These are phyloP conservation scores for Aspergillus persii DNA, from an alignment of 2,329 filamentous ascomycete genomes.

Conservation along the genomic window DNA sequence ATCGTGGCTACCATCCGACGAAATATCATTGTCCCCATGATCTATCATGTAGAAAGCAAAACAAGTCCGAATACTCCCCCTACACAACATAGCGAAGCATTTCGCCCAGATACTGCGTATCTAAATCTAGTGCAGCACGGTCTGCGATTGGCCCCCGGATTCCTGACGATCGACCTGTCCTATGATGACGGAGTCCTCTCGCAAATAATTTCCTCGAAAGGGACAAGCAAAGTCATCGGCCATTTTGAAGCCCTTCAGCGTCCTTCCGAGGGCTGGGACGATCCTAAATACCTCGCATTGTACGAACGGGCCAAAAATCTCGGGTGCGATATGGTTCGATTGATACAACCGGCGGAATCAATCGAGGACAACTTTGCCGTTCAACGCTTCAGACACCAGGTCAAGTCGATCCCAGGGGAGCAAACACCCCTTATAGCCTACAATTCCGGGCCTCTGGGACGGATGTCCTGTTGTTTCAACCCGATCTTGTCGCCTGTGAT, in stretches of 20 bases:
- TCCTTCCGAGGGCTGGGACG: conserved; percentile 54
- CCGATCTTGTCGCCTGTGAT: conserved; percentile 61
- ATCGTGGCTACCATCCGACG: conserved; percentile 61
- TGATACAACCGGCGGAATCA: conserved; percentile 57
- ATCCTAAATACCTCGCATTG: conserved; percentile 53
- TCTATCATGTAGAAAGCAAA: conserved; percentile 50
- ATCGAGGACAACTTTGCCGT: conserved; percentile 65
- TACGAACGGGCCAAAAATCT: conserved; percentile 59
- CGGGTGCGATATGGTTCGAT: conserved; percentile 62
- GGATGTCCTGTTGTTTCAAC: conserved; percentile 66
- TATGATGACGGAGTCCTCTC: conserved; percentile 53
- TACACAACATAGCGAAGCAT: conserved; percentile 25
- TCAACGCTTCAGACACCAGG: conserved; percentile 53
- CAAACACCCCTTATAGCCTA: conserved; percentile 60
- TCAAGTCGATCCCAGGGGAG: conserved; percentile 44
- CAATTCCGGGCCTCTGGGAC: conserved; percentile 62
- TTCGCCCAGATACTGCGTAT: conserved; percentile 44
- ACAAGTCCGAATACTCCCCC: conserved; percentile 14
- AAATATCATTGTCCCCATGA: conserved; percentile 60
- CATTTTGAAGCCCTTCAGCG: conserved; percentile 48
- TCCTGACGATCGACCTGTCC: conserved; percentile 60
- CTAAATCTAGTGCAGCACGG: conserved; percentile 59
- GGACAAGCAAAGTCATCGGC: conserved; percentile 62
- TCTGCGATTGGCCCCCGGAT: conserved; percentile 62
- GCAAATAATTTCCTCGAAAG: conserved; percentile 52